These are phyloP conservation scores for Albatrellus ellisii DNA, from an alignment of 768 basidiomycete species.

Conservation along the genomic window DNA sequence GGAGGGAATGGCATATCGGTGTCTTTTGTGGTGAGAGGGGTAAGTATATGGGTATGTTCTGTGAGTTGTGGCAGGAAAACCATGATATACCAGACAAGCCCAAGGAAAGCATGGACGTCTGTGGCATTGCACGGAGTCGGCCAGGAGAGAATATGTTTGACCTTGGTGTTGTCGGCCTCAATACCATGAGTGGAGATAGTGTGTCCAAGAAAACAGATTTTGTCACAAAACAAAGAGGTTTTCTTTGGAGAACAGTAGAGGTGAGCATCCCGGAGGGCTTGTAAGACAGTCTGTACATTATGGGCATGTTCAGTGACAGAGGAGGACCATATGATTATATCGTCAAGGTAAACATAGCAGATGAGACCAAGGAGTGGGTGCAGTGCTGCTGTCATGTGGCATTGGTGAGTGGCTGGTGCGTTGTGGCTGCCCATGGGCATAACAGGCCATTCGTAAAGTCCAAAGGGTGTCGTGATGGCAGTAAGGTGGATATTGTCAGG, in stretches of 20 bases:
- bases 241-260: not conserved
- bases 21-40: constrained; percentile 17
- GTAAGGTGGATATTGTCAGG: constrained; percentile 20
- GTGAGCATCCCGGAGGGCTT: not conserved
- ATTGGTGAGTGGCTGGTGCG: constrained; percentile 18
- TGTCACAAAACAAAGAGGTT: not conserved
- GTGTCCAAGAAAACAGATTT: not conserved
- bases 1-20: constrained; percentile 19
- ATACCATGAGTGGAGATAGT: not conserved
- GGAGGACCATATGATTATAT: no score
- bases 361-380: not conserved
- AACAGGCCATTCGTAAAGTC: constrained; percentile 28
- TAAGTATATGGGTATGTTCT: constrained; percentile 12
- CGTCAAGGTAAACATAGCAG: no score
- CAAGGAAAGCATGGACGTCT: not conserved
- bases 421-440: constrained; percentile 26
- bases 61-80: constrained; percentile 13
- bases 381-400: not conserved
- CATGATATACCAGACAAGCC: constrained; percentile 13
- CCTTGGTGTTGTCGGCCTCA: not conserved
- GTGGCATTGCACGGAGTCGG: not conserved
- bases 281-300: no score
- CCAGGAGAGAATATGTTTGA: not conserved
- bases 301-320: no score
- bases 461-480: constrained; percentile 26